phyloP scores from a whole-genome alignment of 202 grass and related monocot species.

The Carex arenaria region DNA sequence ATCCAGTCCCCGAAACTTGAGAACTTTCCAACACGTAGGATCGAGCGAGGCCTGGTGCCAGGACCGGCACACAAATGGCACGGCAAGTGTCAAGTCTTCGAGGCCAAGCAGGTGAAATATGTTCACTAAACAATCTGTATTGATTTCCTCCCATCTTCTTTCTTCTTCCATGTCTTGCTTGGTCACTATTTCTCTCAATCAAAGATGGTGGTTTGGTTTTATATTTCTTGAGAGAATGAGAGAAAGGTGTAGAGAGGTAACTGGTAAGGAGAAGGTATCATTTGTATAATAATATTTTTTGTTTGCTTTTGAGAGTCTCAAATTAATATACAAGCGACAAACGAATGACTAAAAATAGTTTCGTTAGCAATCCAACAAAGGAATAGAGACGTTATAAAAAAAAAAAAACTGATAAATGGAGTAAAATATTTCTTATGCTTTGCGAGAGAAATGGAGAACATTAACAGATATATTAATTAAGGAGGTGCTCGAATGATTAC shows the following conservation, averaged over 20 bases:
- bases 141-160: slow-evolving; percentile 52
- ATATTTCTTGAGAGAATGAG: neutral
- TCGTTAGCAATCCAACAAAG: neutral
- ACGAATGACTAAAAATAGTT: neutral
- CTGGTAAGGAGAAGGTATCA: neutral
- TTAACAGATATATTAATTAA: neutral
- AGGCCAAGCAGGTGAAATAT: slow-evolving; percentile 50
- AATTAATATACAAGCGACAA: neutral
- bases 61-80: slow-evolving; percentile 57
- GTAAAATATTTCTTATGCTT: neutral
- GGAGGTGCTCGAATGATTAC: no score
- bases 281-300: neutral
- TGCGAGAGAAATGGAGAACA: neutral
- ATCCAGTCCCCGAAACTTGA: slow-evolving; percentile 57
- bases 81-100: slow-evolving; percentile 41
- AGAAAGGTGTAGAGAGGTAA: neutral
- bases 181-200: neutral
- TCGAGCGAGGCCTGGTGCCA: slow-evolving; percentile 55
- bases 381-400: neutral
- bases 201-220: neutral
- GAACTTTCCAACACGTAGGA: slow-evolving; percentile 50
- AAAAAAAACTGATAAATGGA: neutral
- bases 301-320: neutral
- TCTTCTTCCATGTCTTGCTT: slow-evolving; percentile 12
- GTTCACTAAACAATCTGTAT: slow-evolving; percentile 57